Evolutionary conservation across 2,329 filamentous ascomycete genomes (phyloP).

Genomic region (Curvularia sp.): DNA sequence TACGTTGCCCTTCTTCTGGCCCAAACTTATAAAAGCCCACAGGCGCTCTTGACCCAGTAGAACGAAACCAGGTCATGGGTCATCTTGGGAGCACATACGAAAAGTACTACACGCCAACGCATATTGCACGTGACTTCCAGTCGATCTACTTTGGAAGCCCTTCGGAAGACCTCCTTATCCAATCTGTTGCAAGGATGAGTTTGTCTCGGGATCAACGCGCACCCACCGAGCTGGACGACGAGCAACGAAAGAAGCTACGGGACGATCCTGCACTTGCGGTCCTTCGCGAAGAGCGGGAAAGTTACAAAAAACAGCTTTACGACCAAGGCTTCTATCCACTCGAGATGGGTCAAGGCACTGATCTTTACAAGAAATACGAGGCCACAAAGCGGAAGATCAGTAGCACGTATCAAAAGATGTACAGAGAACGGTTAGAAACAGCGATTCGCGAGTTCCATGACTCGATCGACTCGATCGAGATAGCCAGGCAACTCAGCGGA

Average conservation of each 20-base stretch:
- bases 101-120: constrained; percentile 25
- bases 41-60: constrained; percentile 11
- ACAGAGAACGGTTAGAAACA: constrained; percentile 17
- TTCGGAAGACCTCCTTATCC: constrained; percentile 24
- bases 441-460: constrained; percentile 24
- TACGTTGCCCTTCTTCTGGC: not conserved
- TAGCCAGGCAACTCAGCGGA: constrained; percentile 27
- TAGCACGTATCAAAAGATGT: constrained; percentile 22
- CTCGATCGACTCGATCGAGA: constrained; percentile 25
- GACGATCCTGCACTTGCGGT: constrained; percentile 19
- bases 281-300: constrained; percentile 18
- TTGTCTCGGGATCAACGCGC: constrained; percentile 21
- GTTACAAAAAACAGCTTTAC: constrained; percentile 22
- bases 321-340: constrained; percentile 22
- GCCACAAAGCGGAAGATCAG: constrained; percentile 14
- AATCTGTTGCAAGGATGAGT: constrained; percentile 26
- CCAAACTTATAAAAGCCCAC: constrained; percentile 15
- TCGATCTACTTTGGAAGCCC: constrained; percentile 27
- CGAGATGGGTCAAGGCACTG: constrained; percentile 16
- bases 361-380: constrained; percentile 25
- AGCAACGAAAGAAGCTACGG: constrained; percentile 19
- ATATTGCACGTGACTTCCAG: constrained; percentile 25
- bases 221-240: constrained; percentile 23
- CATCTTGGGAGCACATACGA: constrained; percentile 23
- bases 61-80: constrained; percentile 25